These are phyloP conservation scores for Geranomyces variabilis DNA, from an alignment of 192 early-diverging fungal genomes.

Conservation along the genomic window DNA sequence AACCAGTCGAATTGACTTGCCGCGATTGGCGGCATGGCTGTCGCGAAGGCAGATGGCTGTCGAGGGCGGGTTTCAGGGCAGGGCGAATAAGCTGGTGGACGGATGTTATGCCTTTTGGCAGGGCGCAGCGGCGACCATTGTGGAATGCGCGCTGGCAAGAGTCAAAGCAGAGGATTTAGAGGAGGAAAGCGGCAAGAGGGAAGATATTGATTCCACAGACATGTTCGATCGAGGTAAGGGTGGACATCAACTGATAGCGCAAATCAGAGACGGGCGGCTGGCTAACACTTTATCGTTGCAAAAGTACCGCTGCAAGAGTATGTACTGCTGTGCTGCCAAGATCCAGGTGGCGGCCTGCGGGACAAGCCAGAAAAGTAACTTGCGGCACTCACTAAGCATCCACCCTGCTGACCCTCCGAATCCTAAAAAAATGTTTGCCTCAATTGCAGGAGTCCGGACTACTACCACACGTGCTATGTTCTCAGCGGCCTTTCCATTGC, in stretches of 20 bases:
- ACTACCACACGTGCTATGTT: slow-evolving; percentile 95
- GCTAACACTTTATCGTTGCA: too few relatives aligned
- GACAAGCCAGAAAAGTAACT: slow-evolving; percentile 89
- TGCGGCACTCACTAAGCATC: background rate
- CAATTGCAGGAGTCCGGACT: slow-evolving; percentile 65
- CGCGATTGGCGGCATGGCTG: slow-evolving; percentile 66
- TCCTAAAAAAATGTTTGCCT: slow-evolving; percentile 1
- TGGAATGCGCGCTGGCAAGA: slow-evolving; percentile 46
- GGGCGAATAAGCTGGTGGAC: slow-evolving; percentile 97
- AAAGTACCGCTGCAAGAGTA: slow-evolving; percentile 85
- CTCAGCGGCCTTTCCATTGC: slow-evolving; percentile 82
- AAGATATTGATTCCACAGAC: background rate
- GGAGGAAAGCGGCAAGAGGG: background rate
- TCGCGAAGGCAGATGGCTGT: slow-evolving; percentile 77
- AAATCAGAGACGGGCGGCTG: too few relatives aligned
- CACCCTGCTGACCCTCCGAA: background rate
- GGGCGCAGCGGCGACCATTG: slow-evolving; percentile 76
- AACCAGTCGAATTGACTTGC: background rate
- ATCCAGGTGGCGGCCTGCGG: slow-evolving; percentile 74
- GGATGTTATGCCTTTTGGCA: slow-evolving; percentile 99
- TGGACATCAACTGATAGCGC: too few relatives aligned
- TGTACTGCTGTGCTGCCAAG: slow-evolving; percentile 84
- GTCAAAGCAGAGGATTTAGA: background rate
- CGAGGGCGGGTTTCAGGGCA: slow-evolving; percentile 95
- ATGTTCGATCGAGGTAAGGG: slow-evolving; percentile 25